A percentile compares a stretch with the other conserved stretches of the same genome.
Evolutionary conservation across 2,329 filamentous ascomycete species (phyloP).

Genomic region (Colletotrichum filicis): DNA sequence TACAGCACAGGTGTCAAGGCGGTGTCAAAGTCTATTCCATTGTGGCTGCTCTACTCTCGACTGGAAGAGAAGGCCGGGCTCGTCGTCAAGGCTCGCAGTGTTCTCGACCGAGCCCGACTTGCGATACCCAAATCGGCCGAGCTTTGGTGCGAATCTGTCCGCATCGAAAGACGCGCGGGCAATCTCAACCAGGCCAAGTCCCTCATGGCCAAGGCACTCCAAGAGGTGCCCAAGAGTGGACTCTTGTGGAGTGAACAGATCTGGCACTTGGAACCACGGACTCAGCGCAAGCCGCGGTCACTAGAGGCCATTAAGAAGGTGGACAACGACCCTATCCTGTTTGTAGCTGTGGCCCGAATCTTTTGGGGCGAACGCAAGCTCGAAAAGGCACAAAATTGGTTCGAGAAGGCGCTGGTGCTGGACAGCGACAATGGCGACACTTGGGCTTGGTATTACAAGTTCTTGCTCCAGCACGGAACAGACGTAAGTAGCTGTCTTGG

Average conservation of each 20-base stretch:
- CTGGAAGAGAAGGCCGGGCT: constrained; percentile 88
- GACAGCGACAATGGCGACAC: constrained; percentile 90
- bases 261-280: constrained; percentile 90
- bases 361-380: constrained; percentile 95
- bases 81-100: constrained; percentile 90
- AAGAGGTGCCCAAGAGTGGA: constrained; percentile 89
- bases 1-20: constrained; percentile 90
- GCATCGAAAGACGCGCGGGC: constrained; percentile 88
- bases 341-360: constrained; percentile 91
- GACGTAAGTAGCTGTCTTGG: constrained; percentile 50
- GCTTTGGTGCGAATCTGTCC: constrained; percentile 93
- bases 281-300: constrained; percentile 90
- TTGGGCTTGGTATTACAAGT: constrained; percentile 99
- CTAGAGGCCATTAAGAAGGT: constrained; percentile 97
- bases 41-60: constrained; percentile 90
- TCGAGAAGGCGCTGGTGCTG: constrained; percentile 91
- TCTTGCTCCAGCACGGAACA: constrained; percentile 90
- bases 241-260: constrained; percentile 95
- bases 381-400: constrained; percentile 96
- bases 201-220: constrained; percentile 91
- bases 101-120: constrained; percentile 90
- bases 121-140: constrained; percentile 86
- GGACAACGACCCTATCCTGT: constrained; percentile 89
- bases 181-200: constrained; percentile 87
- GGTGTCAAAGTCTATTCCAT: constrained; percentile 82